phyloP scores from a whole-genome alignment of 1,139 yeast genomes.

The Blastobotrys ciferrii region DNA sequence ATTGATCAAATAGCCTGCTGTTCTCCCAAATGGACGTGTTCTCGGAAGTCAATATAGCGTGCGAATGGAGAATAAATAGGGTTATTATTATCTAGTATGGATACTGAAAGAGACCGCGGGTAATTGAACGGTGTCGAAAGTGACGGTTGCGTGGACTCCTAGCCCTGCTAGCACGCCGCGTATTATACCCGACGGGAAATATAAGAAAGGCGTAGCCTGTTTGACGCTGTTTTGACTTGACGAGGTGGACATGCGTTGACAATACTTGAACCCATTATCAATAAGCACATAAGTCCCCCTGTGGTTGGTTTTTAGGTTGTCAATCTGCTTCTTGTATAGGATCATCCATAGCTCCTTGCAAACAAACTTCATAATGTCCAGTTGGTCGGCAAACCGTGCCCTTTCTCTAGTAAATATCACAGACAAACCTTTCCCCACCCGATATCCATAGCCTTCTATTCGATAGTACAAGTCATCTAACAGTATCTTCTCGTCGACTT shows the following conservation, averaged over 20 bases:
- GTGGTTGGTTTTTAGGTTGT: slow-evolving; percentile 87
- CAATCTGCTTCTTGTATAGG: slow-evolving; percentile 82
- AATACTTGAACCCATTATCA: slow-evolving; percentile 60
- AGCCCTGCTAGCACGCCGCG: slow-evolving; percentile 73
- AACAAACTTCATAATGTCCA: slow-evolving; percentile 85
- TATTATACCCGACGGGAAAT: slow-evolving; percentile 83
- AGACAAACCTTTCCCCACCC: slow-evolving; percentile 69
- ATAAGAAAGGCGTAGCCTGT: slow-evolving; percentile 49
- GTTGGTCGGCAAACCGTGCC: slow-evolving; percentile 53
- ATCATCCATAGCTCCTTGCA: slow-evolving; percentile 90
- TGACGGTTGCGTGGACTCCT: slow-evolving; percentile 64
- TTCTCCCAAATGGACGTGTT: no score
- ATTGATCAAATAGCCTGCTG: no score
- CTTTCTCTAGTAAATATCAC: slow-evolving; percentile 65
- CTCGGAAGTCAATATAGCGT: no score
- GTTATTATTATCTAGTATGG: slow-evolving; percentile 47
- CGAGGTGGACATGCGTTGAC: slow-evolving; percentile 53
- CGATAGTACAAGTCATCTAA: slow-evolving; percentile 60
- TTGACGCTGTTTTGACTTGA: slow-evolving; percentile 18
- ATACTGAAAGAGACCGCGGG: slow-evolving; percentile 74
- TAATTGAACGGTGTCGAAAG: slow-evolving; percentile 56
- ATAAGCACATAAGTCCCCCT: slow-evolving; percentile 77
- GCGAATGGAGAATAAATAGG: not conserved
- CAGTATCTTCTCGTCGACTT: slow-evolving; percentile 32
- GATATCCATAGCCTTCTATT: slow-evolving; percentile 67